Percentiles rank a stretch among this genome's conserved stretches.
Evolutionary conservation across 2,329 filamentous ascomycete species (phyloP).

Genomic region (Calonectria henricotiae): DNA sequence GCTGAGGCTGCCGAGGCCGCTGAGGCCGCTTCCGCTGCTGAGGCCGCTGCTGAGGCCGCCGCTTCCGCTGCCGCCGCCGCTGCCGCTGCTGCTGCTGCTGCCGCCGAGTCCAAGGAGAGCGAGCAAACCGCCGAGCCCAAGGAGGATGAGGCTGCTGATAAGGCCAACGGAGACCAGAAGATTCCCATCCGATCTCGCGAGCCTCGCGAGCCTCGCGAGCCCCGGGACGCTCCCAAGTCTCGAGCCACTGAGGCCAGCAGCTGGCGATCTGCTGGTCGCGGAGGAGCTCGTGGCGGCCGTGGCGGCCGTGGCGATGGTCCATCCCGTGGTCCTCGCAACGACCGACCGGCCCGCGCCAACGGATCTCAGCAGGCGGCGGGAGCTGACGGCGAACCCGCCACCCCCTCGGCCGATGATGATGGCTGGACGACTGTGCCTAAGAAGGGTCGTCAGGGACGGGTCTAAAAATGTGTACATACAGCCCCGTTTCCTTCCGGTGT

Average conservation of each 20-base stretch:
- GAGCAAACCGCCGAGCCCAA: conserved; percentile 48
- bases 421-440: conserved; percentile 75
- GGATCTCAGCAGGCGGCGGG: conserved; percentile 61
- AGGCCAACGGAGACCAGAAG: conserved; percentile 66
- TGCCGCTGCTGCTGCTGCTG: conserved; percentile 22
- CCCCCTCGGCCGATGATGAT: conserved; percentile 69
- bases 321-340: conserved; percentile 63
- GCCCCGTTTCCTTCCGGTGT: conserved; percentile 56
- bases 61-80: too few relatives aligned
- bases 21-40: conserved; percentile 39
- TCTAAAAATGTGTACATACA: conserved; percentile 58
- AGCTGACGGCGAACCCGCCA: conserved; percentile 54
- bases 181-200: conserved; percentile 56
- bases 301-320: conserved; percentile 62
- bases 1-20: conserved; percentile 48
- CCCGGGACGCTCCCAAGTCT: conserved; percentile 63
- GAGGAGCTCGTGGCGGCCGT: conserved; percentile 64
- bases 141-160: conserved; percentile 50
- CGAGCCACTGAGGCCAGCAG: conserved; percentile 73
- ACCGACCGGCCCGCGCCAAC: conserved; percentile 67
- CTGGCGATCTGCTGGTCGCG: conserved; percentile 73
- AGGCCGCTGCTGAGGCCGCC: conserved; percentile 45
- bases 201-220: conserved; percentile 56
- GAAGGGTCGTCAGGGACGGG: conserved; percentile 59
- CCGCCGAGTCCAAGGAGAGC: conserved; percentile 47